Evolutionary conservation across 2,329 filamentous ascomycete species (phyloP).

Genomic region (Sclerotinia glacialis): DNA sequence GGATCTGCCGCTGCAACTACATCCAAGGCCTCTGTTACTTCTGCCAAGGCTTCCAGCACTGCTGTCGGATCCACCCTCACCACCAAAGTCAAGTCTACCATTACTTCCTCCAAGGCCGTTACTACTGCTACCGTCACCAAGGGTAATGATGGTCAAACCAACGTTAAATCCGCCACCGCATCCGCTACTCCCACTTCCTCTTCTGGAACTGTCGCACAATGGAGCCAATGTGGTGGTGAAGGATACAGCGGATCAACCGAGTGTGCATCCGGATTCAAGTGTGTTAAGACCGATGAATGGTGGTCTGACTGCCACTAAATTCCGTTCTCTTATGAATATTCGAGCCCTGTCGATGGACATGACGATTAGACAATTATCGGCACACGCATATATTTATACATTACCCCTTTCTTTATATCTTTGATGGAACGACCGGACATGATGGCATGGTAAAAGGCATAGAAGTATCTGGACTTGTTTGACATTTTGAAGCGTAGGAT

Average conservation of each 20-base stretch:
- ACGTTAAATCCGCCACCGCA: neutral
- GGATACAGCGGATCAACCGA: constrained; percentile 26
- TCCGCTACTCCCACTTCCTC: constrained; percentile 14
- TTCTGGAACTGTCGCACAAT: constrained; percentile 18
- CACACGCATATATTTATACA: neutral
- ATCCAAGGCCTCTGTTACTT: neutral
- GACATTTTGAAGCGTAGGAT: neutral
- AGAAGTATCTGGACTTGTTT: neutral
- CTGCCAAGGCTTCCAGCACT: neutral
- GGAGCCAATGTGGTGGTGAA: constrained; percentile 32
- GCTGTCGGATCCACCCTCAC: constrained; percentile 1
- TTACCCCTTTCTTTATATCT: neutral
- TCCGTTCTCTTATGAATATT: neutral
- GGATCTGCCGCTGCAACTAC: constrained; percentile 11
- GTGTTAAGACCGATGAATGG: constrained; percentile 27
- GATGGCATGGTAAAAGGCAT: constrained; percentile 1
- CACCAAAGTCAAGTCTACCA: constrained; percentile 3
- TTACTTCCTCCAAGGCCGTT: neutral
- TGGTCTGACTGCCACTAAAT: constrained; percentile 21
- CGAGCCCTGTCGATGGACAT: neutral
- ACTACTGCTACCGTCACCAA: neutral
- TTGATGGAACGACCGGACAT: neutral
- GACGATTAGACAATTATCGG: neutral
- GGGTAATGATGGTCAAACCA: neutral
- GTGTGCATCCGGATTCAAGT: constrained; percentile 25